These are phyloP conservation scores for Phytophthora litchii DNA, from an alignment of 352 stramenopile species.

Conservation along the genomic window DNA sequence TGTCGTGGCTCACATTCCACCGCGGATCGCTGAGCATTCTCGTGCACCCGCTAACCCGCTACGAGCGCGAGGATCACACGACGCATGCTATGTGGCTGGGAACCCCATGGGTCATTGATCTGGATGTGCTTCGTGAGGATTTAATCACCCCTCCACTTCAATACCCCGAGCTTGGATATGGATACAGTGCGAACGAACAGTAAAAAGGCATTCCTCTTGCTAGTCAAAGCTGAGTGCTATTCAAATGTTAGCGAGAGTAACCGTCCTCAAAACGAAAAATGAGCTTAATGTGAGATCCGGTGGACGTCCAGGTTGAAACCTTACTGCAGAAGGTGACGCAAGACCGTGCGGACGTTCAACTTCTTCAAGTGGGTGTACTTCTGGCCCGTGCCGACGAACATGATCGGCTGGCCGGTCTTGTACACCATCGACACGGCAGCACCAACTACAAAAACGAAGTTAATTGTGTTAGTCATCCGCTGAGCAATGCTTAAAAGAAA, in stretches of 20 bases:
- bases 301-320: slow-evolving; percentile 4
- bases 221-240: slow-evolving; percentile 26
- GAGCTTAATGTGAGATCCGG: slow-evolving; percentile 9
- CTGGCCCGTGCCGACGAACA: slow-evolving; percentile 99
- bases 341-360: slow-evolving; percentile 95
- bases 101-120: slow-evolving; percentile 45
- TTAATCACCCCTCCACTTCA: slow-evolving; percentile 43
- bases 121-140: slow-evolving; percentile 41
- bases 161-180: slow-evolving; percentile 62
- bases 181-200: slow-evolving; percentile 47
- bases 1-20: slow-evolving; percentile 74
- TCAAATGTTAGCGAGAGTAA: slow-evolving; percentile 23
- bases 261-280: slow-evolving; percentile 26
- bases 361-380: slow-evolving; percentile 99
- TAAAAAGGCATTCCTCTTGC: slow-evolving; percentile 4
- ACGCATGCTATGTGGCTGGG: slow-evolving; percentile 62
- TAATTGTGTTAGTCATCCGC: slow-evolving; percentile 3
- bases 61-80: slow-evolving; percentile 64
- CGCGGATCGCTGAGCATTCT: slow-evolving; percentile 64
- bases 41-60: slow-evolving; percentile 68
- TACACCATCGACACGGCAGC: slow-evolving; percentile 99
- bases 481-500: neutral
- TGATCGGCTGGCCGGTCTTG: slow-evolving; percentile 98
- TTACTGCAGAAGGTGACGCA: slow-evolving; percentile 95
- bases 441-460: slow-evolving; percentile 84